These are phyloP conservation scores for Leishmania tarentolae DNA, from an alignment of 208 protist species.

Conservation along the genomic window DNA sequence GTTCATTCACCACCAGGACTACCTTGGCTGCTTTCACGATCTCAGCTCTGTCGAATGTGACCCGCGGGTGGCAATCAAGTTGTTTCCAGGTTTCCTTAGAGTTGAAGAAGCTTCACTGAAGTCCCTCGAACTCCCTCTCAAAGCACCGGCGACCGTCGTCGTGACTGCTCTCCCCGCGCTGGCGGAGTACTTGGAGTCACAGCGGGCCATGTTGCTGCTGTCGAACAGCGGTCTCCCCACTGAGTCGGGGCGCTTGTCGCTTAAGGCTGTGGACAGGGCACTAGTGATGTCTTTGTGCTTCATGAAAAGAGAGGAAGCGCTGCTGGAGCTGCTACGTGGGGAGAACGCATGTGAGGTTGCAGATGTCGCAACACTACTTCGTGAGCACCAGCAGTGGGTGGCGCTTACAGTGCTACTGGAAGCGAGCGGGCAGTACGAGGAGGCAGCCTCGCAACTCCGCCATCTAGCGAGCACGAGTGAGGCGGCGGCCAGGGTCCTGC, in stretches of 20 bases:
- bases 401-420: constrained; percentile 45
- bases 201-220: constrained; percentile 17
- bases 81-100: constrained; percentile 38
- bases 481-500: not conserved
- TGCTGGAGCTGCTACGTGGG: constrained; percentile 50
- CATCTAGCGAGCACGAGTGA: constrained; percentile 10
- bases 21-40: constrained; percentile 42
- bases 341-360: constrained; percentile 40
- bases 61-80: constrained; percentile 46
- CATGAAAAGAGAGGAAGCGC: constrained; percentile 34
- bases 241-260: not conserved
- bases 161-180: constrained; percentile 23
- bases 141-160: not conserved
- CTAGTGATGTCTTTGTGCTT: constrained; percentile 9
- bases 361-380: constrained; percentile 40
- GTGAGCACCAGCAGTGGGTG: constrained; percentile 54
- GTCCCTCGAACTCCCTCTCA: constrained; percentile 4
- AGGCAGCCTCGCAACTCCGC: constrained; percentile 24
- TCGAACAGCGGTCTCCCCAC: not conserved
- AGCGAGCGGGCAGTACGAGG: constrained; percentile 18
- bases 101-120: not conserved
- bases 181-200: constrained; percentile 28
- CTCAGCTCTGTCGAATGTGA: constrained; percentile 50
- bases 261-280: constrained; percentile 6
- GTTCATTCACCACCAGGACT: constrained; percentile 40